These are phyloP conservation scores for Pythium monospermum DNA, from an alignment of 352 stramenopile genomes.

Conservation along the genomic window DNA sequence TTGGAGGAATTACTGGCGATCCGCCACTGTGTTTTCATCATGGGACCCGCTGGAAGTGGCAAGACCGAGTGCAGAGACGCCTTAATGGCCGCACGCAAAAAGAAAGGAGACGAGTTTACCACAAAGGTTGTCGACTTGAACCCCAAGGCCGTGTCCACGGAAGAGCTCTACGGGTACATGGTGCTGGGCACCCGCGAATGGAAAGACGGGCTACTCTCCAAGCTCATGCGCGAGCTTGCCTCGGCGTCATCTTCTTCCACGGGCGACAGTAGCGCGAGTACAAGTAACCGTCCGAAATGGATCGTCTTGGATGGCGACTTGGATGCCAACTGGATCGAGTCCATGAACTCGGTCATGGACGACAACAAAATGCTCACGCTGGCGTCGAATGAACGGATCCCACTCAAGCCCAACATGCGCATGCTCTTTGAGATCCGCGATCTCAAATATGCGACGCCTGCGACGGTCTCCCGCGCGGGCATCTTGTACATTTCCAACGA, in stretches of 20 bases:
- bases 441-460: constrained; percentile 92
- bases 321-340: constrained; percentile 86
- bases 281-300: constrained; percentile 88
- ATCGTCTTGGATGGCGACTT: constrained; percentile 93
- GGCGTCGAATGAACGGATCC: constrained; percentile 95
- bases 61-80: constrained; percentile 94
- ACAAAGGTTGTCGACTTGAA: constrained; percentile 90
- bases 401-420: constrained; percentile 92
- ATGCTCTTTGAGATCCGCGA: constrained; percentile 96
- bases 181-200: constrained; percentile 91
- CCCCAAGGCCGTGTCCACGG: constrained; percentile 94
- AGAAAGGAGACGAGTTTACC: constrained; percentile 51
- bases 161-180: constrained; percentile 97
- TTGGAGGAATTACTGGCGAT: constrained; percentile 93
- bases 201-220: constrained; percentile 94
- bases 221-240: constrained; percentile 91
- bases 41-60: constrained; percentile 89
- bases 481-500: constrained; percentile 94
- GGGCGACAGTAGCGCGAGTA: constrained; percentile 10
- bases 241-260: too few relatives aligned
- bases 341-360: constrained; percentile 90
- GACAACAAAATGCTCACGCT: constrained; percentile 88
- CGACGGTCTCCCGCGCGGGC: constrained; percentile 92
- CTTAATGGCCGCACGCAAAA: constrained; percentile 75
- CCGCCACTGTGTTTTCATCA: constrained; percentile 95